phyloP scores from a whole-genome alignment of 345 rosid genomes.

The Jatropha curcas region DNA sequence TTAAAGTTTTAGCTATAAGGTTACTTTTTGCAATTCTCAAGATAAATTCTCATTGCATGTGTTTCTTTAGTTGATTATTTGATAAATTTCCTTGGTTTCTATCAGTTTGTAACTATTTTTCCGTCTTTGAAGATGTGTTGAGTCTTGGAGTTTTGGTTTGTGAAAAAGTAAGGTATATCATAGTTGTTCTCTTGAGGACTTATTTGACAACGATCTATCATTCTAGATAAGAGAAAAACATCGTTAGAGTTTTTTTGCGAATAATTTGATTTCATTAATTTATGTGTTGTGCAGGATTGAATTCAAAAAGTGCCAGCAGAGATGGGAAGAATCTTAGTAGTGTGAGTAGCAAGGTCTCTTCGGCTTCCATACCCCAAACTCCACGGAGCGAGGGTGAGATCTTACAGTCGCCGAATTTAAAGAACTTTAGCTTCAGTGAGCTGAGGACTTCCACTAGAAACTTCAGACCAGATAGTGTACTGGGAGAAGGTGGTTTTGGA shows the following conservation, averaged over 20 bases:
- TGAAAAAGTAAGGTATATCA: too few relatives aligned
- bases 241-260: too few relatives aligned
- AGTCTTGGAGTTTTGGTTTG: too few relatives aligned
- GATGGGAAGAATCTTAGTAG: slow-evolving; percentile 41
- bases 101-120: neutral
- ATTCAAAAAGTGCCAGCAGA: slow-evolving; percentile 55
- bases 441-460: slow-evolving; percentile 31
- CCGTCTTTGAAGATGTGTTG: too few relatives aligned
- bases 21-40: neutral
- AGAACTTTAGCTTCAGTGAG: slow-evolving; percentile 19
- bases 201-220: neutral
- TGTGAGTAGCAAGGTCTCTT: slow-evolving; percentile 24
- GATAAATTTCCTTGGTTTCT: neutral
- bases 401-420: slow-evolving; percentile 28
- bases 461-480: slow-evolving; percentile 31
- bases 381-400: slow-evolving; percentile 37
- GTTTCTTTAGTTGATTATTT: too few relatives aligned
- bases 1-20: neutral
- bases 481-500: slow-evolving; percentile 34
- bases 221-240: too few relatives aligned
- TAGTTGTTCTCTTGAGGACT: neutral
- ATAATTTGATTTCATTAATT: neutral
- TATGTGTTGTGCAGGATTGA: slow-evolving; percentile 49
- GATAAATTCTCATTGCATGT: too few relatives aligned
- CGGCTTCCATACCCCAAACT: slow-evolving; percentile 20